These are phyloP conservation scores for Coprinopsis sp. DNA, from an alignment of 768 basidiomycete species.

Conservation along the genomic window DNA sequence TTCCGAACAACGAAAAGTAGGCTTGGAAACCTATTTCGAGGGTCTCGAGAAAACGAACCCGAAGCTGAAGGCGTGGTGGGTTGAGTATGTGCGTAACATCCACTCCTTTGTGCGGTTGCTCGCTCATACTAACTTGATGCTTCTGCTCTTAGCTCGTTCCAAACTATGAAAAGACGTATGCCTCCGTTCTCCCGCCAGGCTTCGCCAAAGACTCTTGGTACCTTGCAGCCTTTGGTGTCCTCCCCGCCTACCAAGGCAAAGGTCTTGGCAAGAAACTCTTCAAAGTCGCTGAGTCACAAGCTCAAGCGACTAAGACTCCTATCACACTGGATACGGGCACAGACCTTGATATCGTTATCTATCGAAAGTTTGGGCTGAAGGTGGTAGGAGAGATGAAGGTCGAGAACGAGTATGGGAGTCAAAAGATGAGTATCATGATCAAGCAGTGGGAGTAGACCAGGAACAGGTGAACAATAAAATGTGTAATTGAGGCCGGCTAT, in stretches of 20 bases:
- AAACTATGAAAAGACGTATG: slow-evolving; percentile 12
- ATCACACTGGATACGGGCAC: no score
- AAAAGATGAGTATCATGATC: no score
- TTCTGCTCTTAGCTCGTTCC: slow-evolving; percentile 21
- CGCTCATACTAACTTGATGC: not conserved
- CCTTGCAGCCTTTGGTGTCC: slow-evolving; percentile 25
- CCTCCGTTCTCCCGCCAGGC: slow-evolving; percentile 15
- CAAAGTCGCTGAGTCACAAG: slow-evolving; percentile 20
- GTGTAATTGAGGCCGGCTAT: no score
- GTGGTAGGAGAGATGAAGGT: no score
- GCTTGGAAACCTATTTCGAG: slow-evolving; percentile 23
- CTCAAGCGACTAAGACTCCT: no score
- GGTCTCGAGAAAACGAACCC: slow-evolving; percentile 9
- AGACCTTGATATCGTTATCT: no score
- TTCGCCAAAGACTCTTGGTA: slow-evolving; percentile 22
- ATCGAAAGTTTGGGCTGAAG: no score
- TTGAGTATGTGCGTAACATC: slow-evolving; percentile 18
- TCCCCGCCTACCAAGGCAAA: slow-evolving; percentile 25
- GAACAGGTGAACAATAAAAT: no score
- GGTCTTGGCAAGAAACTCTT: slow-evolving; percentile 25
- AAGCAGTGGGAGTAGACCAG: no score
- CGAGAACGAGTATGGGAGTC: no score
- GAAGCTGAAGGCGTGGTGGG: slow-evolving; percentile 24
- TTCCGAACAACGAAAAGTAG: slow-evolving; percentile 24
- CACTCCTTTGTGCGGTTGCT: no score